Base-by-base conservation (phyloP, 2,329 filamentous ascomycete genomes). In the Moelleriella libera region DNA sequence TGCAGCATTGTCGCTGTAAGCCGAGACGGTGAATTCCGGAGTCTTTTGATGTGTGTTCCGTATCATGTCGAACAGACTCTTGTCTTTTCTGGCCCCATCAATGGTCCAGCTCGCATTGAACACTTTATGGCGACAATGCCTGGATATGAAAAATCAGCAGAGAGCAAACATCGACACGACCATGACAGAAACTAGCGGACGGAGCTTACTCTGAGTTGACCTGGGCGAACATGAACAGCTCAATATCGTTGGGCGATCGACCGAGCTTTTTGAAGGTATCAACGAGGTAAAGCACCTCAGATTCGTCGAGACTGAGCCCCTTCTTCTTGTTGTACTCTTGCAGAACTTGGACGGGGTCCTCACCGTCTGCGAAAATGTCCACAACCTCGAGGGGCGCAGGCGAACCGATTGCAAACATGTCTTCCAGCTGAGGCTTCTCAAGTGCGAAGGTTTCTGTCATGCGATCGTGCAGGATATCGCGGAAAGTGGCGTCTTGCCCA, bases 201-300 rank as follows among this genome's bases (percentile, higher is more conserved):
- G 14, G 31, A 29, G 48, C 51, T 44, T 44, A 57, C 72, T 98
- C 92, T 3, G 90, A 97, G 71, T 97, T 97, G 63, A 98, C 90
- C 68, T 98, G 92, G 12, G 90, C 90, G 64, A 97, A 98, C 92
- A 97, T 97, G 74, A 97, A 97, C 28, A 97, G 75, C 68, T 98
- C 92, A 43, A 97, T 86, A 62, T 97, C 92, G 51, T 88, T 83
- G 1, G 87, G 87, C 45, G 76, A 70, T 39, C 81, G 70, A 52
- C 79, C 76, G 14, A 63, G 59, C 44, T 55, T 55, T 46, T 55
- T 58, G 50, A 62, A 63, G 34, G 60, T 57, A 46, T 88, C 81
- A n/a, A 95, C 86, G 40, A 98, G 74, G 60, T 98, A 97, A 50
- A 94, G 82, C 63, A 97, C 94, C 63, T 98, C 89, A 7, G 83